Evolutionary conservation across 176 grass and related monocot genomes (phyloP).

Genomic region (Phoenix dactylifera): DNA sequence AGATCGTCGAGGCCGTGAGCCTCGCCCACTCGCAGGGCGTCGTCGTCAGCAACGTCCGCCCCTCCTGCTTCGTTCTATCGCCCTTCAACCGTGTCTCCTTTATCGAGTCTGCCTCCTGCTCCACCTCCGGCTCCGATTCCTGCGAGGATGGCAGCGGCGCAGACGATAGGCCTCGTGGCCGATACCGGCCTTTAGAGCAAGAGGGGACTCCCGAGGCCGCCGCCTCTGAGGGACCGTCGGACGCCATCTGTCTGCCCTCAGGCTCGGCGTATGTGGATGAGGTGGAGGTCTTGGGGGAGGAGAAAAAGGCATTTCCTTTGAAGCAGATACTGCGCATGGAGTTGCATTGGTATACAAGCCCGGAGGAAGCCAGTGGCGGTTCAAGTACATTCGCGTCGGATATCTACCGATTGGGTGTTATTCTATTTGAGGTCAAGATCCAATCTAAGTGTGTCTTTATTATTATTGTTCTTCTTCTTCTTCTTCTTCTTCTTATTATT

Average conservation of each 20-base stretch:
- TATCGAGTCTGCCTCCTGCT: slow-evolving; percentile 87
- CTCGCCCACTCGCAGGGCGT: slow-evolving; percentile 86
- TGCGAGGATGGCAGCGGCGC: slow-evolving; percentile 23
- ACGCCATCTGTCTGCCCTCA: background rate
- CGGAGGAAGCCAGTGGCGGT: slow-evolving; percentile 47
- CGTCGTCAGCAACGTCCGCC: slow-evolving; percentile 66
- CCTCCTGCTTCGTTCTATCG: slow-evolving; percentile 89
- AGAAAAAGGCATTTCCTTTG: slow-evolving; percentile 58
- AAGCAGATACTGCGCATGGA: slow-evolving; percentile 74
- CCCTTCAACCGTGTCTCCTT: slow-evolving; percentile 81
- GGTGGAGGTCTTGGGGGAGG: slow-evolving; percentile 2
- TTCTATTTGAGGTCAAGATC: slow-evolving; percentile 72
- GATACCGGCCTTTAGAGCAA: slow-evolving; percentile 7
- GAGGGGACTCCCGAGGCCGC: background rate
- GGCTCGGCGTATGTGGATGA: background rate
- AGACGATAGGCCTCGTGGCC: too few relatives aligned
- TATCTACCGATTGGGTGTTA: slow-evolving; percentile 83
- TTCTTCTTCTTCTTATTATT: too few relatives aligned
- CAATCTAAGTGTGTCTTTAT: background rate
- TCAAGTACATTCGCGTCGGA: slow-evolving; percentile 72
- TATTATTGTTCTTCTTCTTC: too few relatives aligned
- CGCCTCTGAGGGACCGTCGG: background rate
- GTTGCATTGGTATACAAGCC: slow-evolving; percentile 84
- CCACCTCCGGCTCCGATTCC: slow-evolving; percentile 53
- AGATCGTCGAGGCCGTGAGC: slow-evolving; percentile 74